Evolutionary conservation across 257 asterid genomes (phyloP), one percentile per base, ranked within the genome.

Genomic region (Plectranthus barbatus): DNA sequence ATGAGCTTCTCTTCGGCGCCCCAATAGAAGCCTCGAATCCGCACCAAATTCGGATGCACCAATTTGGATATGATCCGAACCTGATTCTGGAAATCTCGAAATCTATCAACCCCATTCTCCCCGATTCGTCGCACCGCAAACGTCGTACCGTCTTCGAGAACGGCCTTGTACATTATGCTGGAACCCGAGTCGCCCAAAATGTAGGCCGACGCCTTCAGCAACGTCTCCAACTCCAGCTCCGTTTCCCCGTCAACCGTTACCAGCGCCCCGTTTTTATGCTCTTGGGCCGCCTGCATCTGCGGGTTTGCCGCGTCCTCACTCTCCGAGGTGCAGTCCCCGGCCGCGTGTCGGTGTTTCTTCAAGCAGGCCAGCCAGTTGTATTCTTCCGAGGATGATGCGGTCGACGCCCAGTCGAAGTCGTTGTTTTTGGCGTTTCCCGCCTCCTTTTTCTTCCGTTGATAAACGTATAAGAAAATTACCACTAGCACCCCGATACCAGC

Each of bases 151-250:
- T 87, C 95, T 61, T 91, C 93, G 0, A 91, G 78, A 62, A 91
- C 97, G 3, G 97, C 94, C 77, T 87, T 91, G 81, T 91, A 91
- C 85, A 91, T 73, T 59, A 91, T 91, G 60, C 96, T 87, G 0
- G 97, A 84, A 5, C 96, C 97, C 14, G 93, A 85, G 0, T 95
- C 95, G 0, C 96, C 97, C 67, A 91, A 60, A 15, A 87, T 85
- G 62, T 91, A 91, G 0, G 97, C 97, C 0, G 97, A 87, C 0
- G 97, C 96, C 34, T 86, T 87, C 0, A 91, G 80, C 68, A 91
- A 41, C 0, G 91, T 81, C 78, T 91, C 97, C 24, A 88, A 19
- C 33, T 91, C 97, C 0, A 91, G 78, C 20, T 87, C 95, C n/a
- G 77, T 82, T 21, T 86, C 97, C 4, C 97, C 97, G 56, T 85